A percentile compares a stretch with the other conserved stretches of the same genome.
Conservation (phyloP, 176 grass and related monocot species). For the Puccinellia tenuiflora region DNA sequence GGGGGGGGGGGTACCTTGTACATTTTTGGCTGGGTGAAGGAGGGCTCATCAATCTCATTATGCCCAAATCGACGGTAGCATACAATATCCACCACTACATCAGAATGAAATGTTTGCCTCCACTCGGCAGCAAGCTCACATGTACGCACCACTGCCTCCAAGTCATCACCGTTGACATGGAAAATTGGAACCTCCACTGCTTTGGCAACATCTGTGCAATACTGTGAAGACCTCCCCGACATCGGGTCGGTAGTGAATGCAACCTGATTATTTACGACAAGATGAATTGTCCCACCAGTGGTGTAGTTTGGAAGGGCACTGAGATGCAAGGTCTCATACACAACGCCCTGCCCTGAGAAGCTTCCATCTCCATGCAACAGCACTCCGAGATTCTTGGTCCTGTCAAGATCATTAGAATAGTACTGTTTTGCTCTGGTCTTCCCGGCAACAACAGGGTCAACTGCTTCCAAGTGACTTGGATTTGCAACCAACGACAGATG, state of each 20-base stretch:
- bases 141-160: slow-evolving; percentile 87
- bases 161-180: slow-evolving; percentile 94
- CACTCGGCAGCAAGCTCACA: slow-evolving; percentile 94
- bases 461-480: slow-evolving; percentile 95
- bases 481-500: slow-evolving; percentile 94
- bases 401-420: slow-evolving; percentile 86
- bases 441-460: slow-evolving; percentile 84
- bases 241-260: slow-evolving; percentile 71
- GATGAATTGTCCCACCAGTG: slow-evolving; percentile 87
- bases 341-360: slow-evolving; percentile 95
- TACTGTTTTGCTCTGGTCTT: slow-evolving; percentile 96
- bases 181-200: slow-evolving; percentile 81
- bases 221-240: slow-evolving; percentile 68
- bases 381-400: slow-evolving; percentile 81
- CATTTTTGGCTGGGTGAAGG: slow-evolving; percentile 97
- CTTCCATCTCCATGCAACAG: slow-evolving; percentile 96
- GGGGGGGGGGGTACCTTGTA: slow-evolving; percentile 51
- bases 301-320: slow-evolving; percentile 94
- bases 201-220: slow-evolving; percentile 81
- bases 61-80: slow-evolving; percentile 95
- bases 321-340: slow-evolving; percentile 93
- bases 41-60: slow-evolving; percentile 97
- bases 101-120: slow-evolving; percentile 91
- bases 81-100: slow-evolving; percentile 89
- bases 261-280: slow-evolving; percentile 77